Base-by-base conservation (phyloP, 2,329 filamentous ascomycete species). In the Cladosporium austrohemisphaericum region DNA sequence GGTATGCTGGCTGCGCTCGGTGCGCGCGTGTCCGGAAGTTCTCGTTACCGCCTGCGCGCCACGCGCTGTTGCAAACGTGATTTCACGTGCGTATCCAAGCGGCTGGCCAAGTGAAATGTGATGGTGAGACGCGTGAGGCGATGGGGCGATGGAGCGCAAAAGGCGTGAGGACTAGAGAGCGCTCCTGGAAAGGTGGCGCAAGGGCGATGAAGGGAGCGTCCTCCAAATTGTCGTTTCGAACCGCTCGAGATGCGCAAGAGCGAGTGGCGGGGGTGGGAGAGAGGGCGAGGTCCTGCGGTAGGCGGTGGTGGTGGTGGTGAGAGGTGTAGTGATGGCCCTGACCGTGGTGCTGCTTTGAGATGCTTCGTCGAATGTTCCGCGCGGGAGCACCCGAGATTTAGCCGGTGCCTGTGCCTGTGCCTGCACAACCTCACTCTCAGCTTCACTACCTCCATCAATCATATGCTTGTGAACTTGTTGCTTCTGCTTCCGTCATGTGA, bases 321-420 rank as follows among this genome's bases (percentile, higher is more conserved):
- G 19, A 28, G 36, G 31, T 36, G 41, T 32, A 44, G 22, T 32
- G 41, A 20, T 43, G 40, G 28, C 35, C 41, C n/a, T 20, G 8
- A 23, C 16, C 18, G 33, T 35, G 36, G 13, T 37, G 43, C 22
- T 46, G 43, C 44, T 47, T 37, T n/a, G 33, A 47, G 44, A 47
- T 47, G 44, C 38, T 38, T 33, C 9, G 13, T 36, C 33, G 40
- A 43, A 43, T 31, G 44, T 29, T 47, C 44, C 14, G n/a, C n/a
- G n/a, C n/a, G n/a, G n/a, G n/a, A n/a, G n/a, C n/a, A n/a, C n/a
- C n/a, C n/a, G n/a, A n/a, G n/a, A n/a, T n/a, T n/a, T n/a, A n/a
- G n/a, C n/a, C n/a, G n/a, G n/a, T n/a, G n/a, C n/a, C n/a, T n/a
- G n/a, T n/a, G n/a, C n/a, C n/a, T n/a, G n/a, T n/a, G n/a, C n/a